These are phyloP conservation scores for Massarina eburnea DNA, from an alignment of 2,329 filamentous ascomycete species.

Conservation along the genomic window DNA sequence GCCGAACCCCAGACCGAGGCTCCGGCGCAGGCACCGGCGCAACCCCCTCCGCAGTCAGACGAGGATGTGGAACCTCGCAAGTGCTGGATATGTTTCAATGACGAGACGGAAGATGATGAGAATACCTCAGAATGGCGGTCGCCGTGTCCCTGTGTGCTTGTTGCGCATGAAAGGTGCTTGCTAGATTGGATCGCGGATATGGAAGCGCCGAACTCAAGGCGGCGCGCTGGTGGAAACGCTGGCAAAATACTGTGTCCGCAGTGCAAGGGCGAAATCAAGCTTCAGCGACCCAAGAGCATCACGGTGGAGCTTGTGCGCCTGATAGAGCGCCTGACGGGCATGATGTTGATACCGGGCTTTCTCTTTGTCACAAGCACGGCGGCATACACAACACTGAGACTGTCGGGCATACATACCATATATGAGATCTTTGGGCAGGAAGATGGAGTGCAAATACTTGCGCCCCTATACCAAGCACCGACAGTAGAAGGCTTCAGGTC, in stretches of 20 bases:
- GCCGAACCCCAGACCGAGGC: conserved; percentile 17
- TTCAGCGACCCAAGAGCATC: conserved; percentile 73
- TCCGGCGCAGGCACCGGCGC: conserved; percentile 8
- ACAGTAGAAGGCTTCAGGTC: conserved; percentile 34
- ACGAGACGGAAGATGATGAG: conserved; percentile 65
- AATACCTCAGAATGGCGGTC: conserved; percentile 73
- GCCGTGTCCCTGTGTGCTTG: conserved; percentile 86
- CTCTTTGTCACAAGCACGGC: conserved; percentile 56
- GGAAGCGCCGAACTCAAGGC: conserved; percentile 62
- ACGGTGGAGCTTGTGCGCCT: conserved; percentile 68
- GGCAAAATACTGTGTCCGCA: conserved; percentile 80
- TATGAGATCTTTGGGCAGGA: conserved; percentile 66
- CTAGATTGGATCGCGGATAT: conserved; percentile 92
- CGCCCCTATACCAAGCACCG: conserved; percentile 39
- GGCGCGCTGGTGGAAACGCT: conserved; percentile 46
- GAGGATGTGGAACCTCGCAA: conserved; percentile 49
- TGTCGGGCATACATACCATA: conserved; percentile 64
- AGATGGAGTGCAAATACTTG: conserved; percentile 60
- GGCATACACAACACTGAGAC: conserved; percentile 48
- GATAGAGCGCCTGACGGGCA: conserved; percentile 59
- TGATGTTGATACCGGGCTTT: conserved; percentile 65
- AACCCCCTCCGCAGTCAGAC: conserved; percentile 24
- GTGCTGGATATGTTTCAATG: conserved; percentile 72
- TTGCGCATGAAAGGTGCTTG: conserved; percentile 86
- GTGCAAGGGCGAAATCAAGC: conserved; percentile 78